phyloP scores from a whole-genome alignment of 805 yeast species.

The Barnettozyma wickerhamii region DNA sequence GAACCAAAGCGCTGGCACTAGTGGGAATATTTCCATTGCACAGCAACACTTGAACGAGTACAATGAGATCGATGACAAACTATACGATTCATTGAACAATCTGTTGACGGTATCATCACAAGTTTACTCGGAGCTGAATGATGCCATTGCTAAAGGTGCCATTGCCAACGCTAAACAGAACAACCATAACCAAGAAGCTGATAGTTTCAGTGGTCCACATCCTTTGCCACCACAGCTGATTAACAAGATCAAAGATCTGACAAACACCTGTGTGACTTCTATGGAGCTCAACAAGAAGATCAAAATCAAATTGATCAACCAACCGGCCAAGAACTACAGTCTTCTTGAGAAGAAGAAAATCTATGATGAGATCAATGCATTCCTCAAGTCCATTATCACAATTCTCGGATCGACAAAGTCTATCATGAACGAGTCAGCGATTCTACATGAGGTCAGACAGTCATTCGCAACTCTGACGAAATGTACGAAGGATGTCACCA shows the following conservation, averaged over 20 bases:
- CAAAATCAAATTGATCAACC: conserved; percentile 47
- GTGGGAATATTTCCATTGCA: conserved; percentile 10
- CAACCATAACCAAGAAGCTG: conserved; percentile 21
- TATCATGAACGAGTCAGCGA: conserved; percentile 77
- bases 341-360: conserved; percentile 54
- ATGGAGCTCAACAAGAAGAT: conserved; percentile 77
- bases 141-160: conserved; percentile 63
- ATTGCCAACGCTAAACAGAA: conserved; percentile 40
- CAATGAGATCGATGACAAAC: conserved; percentile 58
- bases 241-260: conserved; percentile 67
- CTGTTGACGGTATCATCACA: conserved; percentile 68
- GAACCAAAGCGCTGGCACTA: neutral
- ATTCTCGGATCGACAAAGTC: conserved; percentile 80
- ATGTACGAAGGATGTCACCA: conserved; percentile 88
- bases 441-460: conserved; percentile 73
- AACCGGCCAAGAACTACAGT: conserved; percentile 34
- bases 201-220: conserved; percentile 15
- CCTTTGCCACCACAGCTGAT: conserved; percentile 42
- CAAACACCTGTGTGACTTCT: conserved; percentile 71
- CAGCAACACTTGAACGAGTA: conserved; percentile 28
- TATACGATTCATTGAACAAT: conserved; percentile 57
- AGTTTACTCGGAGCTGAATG: conserved; percentile 71
- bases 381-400: conserved; percentile 76
- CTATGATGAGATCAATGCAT: conserved; percentile 82
- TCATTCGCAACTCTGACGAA: conserved; percentile 78